Base-by-base conservation (phyloP, 2,329 filamentous ascomycete species). In the Geosmithia putterillii region DNA sequence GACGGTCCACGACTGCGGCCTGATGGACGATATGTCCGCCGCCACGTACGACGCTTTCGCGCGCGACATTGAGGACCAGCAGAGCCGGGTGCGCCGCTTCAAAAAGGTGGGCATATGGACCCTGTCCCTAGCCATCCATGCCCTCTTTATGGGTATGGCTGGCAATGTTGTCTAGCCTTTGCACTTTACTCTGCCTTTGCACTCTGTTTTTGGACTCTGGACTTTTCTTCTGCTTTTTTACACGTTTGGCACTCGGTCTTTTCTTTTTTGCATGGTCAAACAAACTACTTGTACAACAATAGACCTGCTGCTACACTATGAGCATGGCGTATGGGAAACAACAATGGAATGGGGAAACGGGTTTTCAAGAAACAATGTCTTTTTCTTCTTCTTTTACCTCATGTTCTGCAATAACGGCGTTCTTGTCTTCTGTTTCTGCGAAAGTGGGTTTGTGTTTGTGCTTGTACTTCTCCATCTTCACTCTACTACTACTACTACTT, bases 41-140 rank as follows among this genome's bases (percentile, higher is more conserved):
- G 92, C 95, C 73, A 88, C 88, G 42, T 98, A 98, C 59, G 80
- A 90, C 53, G 92, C 92, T 1, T 96, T 98, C 63, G 88, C 88
- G 34, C 79, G 80, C 49, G 87, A 95, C 59, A 87, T 98, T 25
- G 81, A 88, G 48, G 84, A 95, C 62, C 84, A 92, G 53, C 83
- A 94, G 59, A 86, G 83, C 51, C 80, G 88, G 42, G 83, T 87
- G 52, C 74, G 90, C 42, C 75, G 92, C 38, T 83, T 98, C 58
- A 94, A 89, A 61, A 95, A 96, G 64, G 92, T 95, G 22, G 92
- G 92, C 25, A 81, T 96, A 54, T 98, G 92, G 92, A 95, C 88
- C 3, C 71, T 96, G 44, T 89, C 90, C 53, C 69, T 98, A 45
- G 86, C 90, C 7, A 85, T 90, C 7, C 92, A 98, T 59, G 92